Percentiles rank a stretch among this genome's conserved stretches.
These are phyloP conservation scores for Cenchrus purpureus DNA, from an alignment of 176 grass and related monocot genomes.

Conservation along the genomic window DNA sequence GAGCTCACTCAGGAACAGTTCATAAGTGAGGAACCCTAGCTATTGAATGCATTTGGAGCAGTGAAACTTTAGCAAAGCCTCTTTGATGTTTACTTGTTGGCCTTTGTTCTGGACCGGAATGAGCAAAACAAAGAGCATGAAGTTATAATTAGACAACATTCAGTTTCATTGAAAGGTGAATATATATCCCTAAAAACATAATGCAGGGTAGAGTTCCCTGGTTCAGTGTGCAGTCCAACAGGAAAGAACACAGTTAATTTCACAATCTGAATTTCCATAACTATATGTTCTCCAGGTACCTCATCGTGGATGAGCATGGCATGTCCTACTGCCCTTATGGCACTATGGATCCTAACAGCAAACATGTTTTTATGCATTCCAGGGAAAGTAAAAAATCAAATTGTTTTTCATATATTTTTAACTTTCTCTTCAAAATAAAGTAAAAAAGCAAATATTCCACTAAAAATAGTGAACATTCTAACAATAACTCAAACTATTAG, in stretches of 20 bases:
- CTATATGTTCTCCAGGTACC: not conserved
- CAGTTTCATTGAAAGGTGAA: not conserved
- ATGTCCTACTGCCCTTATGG: not conserved
- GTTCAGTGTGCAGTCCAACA: not conserved
- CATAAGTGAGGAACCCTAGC: slow-evolving; percentile 13
- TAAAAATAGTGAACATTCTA: too few relatives aligned
- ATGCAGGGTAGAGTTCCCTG: not conserved
- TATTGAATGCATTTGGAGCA: not conserved
- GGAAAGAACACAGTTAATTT: not conserved
- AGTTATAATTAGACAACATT: not conserved
- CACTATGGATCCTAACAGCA: not conserved
- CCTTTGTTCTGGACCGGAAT: slow-evolving; percentile 85
- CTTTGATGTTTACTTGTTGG: slow-evolving; percentile 62
- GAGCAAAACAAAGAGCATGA: not conserved
- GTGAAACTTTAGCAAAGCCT: slow-evolving; percentile 70
- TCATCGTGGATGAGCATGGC: not conserved
- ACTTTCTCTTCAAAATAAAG: not conserved
- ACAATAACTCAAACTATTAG: too few relatives aligned
- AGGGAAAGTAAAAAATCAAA: not conserved
- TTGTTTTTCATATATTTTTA: not conserved
- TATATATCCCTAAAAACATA: not conserved
- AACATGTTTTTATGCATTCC: not conserved
- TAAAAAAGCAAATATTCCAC: too few relatives aligned
- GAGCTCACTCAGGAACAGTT: slow-evolving; percentile 35
- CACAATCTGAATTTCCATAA: not conserved